Percentiles rank a stretch among this genome's conserved stretches.
Conservation (phyloP, 176 grass and related monocot species). For the Triticum aestivum region DNA sequence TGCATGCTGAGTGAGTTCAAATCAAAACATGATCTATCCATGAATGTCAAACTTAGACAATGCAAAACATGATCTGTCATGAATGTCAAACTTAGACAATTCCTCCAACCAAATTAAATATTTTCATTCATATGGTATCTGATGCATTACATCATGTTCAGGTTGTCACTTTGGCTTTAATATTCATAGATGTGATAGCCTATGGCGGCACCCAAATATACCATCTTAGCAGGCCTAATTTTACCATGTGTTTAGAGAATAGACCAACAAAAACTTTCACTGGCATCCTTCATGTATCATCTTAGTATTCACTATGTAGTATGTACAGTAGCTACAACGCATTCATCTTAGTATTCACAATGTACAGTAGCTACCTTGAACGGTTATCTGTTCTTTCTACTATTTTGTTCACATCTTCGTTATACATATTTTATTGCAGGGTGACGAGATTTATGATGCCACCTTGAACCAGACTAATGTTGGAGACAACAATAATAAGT, state of each 20-base stretch:
- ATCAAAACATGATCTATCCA: neutral
- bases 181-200: neutral
- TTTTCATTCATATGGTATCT: neutral
- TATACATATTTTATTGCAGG: constrained; percentile 53
- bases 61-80: too few species aligned
- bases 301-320: neutral
- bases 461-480: constrained; percentile 95
- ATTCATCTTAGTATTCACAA: neutral
- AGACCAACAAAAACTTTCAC: neutral
- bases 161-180: neutral
- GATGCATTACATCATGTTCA: neutral
- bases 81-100: neutral
- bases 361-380: neutral
- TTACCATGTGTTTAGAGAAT: neutral
- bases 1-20: neutral
- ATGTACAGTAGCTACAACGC: neutral
- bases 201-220: neutral
- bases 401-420: constrained; percentile 19
- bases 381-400: constrained; percentile 7
- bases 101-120: neutral
- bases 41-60: neutral
- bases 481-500: constrained; percentile 91
- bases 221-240: neutral
- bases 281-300: neutral
- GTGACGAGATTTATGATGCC: constrained; percentile 84